Evolutionary conservation across 208 protist species (phyloP).

Genomic region (Acanthamoeba healyi): DNA sequence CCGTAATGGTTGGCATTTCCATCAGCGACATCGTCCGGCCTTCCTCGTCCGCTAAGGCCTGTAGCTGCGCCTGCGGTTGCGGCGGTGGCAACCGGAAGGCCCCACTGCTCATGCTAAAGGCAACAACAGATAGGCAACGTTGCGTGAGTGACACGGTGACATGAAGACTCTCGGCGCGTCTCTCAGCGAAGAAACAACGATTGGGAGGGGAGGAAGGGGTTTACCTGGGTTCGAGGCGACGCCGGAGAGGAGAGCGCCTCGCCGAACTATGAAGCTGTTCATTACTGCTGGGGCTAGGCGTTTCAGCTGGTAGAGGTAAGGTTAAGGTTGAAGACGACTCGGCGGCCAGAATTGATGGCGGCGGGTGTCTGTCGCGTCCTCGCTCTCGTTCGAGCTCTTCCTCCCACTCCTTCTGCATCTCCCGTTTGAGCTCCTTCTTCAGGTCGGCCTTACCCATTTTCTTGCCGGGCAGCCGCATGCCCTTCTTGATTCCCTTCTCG

Average conservation of each 20-base stretch:
- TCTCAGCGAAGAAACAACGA: too few relatives aligned
- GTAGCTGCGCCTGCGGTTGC: not conserved
- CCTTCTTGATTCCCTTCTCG: conserved; percentile 74
- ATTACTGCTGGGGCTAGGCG: too few relatives aligned
- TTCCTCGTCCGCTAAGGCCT: not conserved
- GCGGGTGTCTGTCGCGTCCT: not conserved
- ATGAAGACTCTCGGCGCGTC: too few relatives aligned
- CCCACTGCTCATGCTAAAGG: not conserved
- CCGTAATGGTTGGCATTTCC: not conserved
- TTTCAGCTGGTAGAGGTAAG: not conserved
- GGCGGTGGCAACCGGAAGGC: not conserved
- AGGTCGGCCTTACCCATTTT: conserved; percentile 37
- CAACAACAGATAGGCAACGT: too few relatives aligned
- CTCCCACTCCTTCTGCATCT: conserved; percentile 74
- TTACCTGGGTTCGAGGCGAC: not conserved
- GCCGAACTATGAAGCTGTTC: conserved; percentile 12
- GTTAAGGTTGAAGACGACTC: too few relatives aligned
- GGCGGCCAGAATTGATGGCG: too few relatives aligned
- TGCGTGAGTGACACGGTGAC: too few relatives aligned
- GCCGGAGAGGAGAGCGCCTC: not conserved
- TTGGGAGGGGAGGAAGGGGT: not conserved
- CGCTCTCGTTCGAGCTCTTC: conserved; percentile 70
- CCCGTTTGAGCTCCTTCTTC: conserved; percentile 67
- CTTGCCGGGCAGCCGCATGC: conserved; percentile 20
- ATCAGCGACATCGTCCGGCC: conserved; percentile 2